Conservation (phyloP, 2,329 filamentous ascomycete species). For the Colletotrichum navitas region DNA sequence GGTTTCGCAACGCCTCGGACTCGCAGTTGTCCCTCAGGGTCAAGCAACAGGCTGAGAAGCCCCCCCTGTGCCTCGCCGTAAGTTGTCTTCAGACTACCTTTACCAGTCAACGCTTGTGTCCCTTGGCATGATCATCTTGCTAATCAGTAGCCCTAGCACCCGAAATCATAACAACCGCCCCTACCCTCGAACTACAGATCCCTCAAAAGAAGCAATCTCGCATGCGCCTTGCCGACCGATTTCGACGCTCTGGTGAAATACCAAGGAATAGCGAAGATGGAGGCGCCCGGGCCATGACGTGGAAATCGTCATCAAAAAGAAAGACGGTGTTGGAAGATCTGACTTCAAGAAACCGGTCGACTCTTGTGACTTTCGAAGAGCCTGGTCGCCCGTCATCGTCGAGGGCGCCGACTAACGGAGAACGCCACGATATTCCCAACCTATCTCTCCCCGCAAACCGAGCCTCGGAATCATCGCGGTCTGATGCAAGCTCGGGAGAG, state of each 20-base stretch:
- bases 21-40: conserved; percentile 84
- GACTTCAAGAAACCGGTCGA: conserved; percentile 48
- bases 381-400: conserved; percentile 60
- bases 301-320: conserved; percentile 57
- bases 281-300: conserved; percentile 42
- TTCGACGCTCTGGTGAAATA: conserved; percentile 66
- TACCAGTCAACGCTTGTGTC: neutral
- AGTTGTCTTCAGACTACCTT: conserved; percentile 45
- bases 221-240: conserved; percentile 65
- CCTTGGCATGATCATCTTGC: conserved; percentile 4
- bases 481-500: conserved; percentile 84
- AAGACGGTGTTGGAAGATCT: conserved; percentile 48
- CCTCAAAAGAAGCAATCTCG: conserved; percentile 69
- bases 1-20: conserved; percentile 93
- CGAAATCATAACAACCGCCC: conserved; percentile 91
- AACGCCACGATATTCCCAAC: conserved; percentile 28
- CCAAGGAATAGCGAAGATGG: conserved; percentile 49
- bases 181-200: conserved; percentile 74
- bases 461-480: conserved; percentile 81
- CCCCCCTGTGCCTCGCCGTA: conserved; percentile 71
- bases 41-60: conserved; percentile 73
- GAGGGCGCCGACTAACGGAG: conserved; percentile 47
- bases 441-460: conserved; percentile 30
- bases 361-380: conserved; percentile 66
- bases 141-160: conserved; percentile 60